These are phyloP conservation scores for Datisca glomerata DNA, from an alignment of 306 rosid species.

Conservation along the genomic window DNA sequence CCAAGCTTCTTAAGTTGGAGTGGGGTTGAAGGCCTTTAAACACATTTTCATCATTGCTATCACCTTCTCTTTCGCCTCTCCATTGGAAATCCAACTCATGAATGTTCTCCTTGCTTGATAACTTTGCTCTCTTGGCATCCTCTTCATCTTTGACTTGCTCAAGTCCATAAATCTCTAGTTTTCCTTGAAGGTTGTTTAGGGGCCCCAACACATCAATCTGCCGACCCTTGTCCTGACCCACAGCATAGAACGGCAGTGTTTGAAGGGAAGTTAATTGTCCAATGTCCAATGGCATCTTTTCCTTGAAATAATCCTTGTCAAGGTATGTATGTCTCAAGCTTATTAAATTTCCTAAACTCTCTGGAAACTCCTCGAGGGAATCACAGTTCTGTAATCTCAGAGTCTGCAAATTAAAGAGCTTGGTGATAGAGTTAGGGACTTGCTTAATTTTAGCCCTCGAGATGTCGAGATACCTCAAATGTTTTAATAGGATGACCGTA, in stretches of 20 bases:
- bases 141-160: conserved; percentile 4
- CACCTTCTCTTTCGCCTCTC: background rate
- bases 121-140: conserved; percentile 5
- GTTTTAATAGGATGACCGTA: conserved; percentile 6
- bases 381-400: background rate
- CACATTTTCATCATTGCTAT: conserved; percentile 1
- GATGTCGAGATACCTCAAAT: conserved; percentile 11
- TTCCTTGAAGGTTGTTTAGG: conserved; percentile 5
- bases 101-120: background rate
- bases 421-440: conserved; percentile 1
- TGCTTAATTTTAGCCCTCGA: background rate
- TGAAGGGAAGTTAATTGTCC: conserved; percentile 5
- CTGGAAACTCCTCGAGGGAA: background rate
- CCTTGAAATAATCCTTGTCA: background rate
- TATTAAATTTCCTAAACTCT: conserved; percentile 2
- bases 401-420: conserved; percentile 8
- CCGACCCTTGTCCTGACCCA: conserved; percentile 5
- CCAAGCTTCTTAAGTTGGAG: conserved; percentile 2
- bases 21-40: conserved; percentile 9
- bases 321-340: conserved; percentile 6
- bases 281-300: background rate
- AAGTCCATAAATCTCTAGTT: background rate
- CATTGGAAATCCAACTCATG: background rate
- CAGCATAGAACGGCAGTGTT: conserved; percentile 1
- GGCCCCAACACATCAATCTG: conserved; percentile 2